Evolutionary conservation across 2,329 filamentous ascomycete genomes (phyloP), one percentile per base, ranked within the genome.

Genomic region (Hymenoscyphus fructigenus): DNA sequence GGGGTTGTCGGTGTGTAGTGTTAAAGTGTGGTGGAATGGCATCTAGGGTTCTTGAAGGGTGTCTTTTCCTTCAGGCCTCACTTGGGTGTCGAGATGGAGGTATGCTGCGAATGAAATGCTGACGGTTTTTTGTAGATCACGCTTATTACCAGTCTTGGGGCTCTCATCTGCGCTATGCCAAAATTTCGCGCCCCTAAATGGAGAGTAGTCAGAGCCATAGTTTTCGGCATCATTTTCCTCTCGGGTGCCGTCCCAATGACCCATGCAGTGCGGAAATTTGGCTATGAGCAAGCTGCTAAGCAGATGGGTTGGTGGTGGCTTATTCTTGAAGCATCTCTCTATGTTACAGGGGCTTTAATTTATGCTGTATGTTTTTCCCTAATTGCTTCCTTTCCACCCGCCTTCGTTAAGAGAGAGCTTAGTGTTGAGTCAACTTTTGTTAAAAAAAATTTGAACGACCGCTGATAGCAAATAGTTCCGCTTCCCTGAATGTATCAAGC

Each of bases 401-500:
- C n/a, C n/a, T n/a, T n/a, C n/a, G n/a, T n/a, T n/a, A n/a, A n/a
- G n/a, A n/a, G n/a, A n/a, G n/a, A n/a, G n/a, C n/a, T n/a, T n/a
- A n/a, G 7, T 20, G 6, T 20, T 10, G 20, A 56, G 17, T n/a
- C n/a, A n/a, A n/a, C n/a, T n/a, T n/a, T n/a, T n/a, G n/a, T n/a
- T n/a, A n/a, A n/a, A n/a, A n/a, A n/a, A n/a, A n/a, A n/a, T n/a
- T n/a, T n/a, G n/a, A n/a, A n/a, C n/a, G n/a, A n/a, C n/a, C n/a
- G n/a, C n/a, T n/a, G n/a, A n/a, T n/a, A n/a, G n/a, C n/a, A 50
- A 32, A n/a, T 60, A 81, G 80, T 77, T 74, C 9, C 74, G 78
- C 56, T 78, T 82, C 58, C 81, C 81, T 1, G 81, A 83, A 69
- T 74, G 74, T 32, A 70, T 76, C 58, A 74, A 68, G 20, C 80